Evolutionary conservation across 1,139 yeast species (phyloP), one percentile per base, ranked within the genome.

Genomic region (Geotrichum klebahnii): DNA sequence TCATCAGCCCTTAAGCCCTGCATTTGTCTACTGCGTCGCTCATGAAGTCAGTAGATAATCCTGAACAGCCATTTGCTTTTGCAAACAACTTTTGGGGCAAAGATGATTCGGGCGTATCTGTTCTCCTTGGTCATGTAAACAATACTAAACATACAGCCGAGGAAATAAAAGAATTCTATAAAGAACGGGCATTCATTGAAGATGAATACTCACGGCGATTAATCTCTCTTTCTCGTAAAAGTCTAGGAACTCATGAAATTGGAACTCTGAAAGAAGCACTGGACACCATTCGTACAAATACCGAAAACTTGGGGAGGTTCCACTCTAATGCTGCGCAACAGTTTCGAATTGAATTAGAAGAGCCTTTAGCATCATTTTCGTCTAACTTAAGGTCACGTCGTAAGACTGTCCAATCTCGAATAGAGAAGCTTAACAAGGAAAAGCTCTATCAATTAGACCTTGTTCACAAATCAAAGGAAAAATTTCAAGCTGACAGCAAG

Each of bases 121-220:
- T 72, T 23, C 64, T 81, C 32, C 69, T 75, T 51, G 72, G 68
- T 55, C 73, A 78, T 53, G 73, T 79, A 68, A 73, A 73, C 58
- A 73, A 76, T 49, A 74, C 78, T 50, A 72, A 72, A 38, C 71
- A 66, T 38, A 73, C 78, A 1, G 67, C 74, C 53, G 78, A 75
- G 37, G 79, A 75, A 50, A 56, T 77, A n/a, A 63, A 66, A 38
- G 48, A 56, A 1, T 75, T 70, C 55, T 74, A 72, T 61, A 71
- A 66, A 48, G 80, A 76, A 53, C 64, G 75, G 42, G 70, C 78
- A 2, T 70, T 75, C 6, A 76, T 88, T 36, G 96, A 88, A 61
- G 84, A 80, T 55, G 96, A 88, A 17, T 85, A 85, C 61, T 70
- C 81, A 42, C 75, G 78, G 52, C 72, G 51, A 34, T 55, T 68